Conservation (phyloP, 805 yeast genomes). For the Ogataea ramenticola region DNA sequence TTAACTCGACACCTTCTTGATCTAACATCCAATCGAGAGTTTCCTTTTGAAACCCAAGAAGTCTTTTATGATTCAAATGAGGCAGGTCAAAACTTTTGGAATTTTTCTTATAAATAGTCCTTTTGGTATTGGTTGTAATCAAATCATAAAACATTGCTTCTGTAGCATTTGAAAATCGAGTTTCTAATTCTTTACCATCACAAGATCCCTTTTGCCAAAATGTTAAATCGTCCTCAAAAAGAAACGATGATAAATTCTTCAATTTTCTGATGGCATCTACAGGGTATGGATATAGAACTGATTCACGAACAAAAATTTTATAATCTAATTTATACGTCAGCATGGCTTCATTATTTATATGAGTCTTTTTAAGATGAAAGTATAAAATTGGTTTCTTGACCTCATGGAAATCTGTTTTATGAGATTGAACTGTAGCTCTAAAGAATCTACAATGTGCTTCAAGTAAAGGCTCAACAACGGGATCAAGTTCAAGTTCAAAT, state of each 20-base stretch:
- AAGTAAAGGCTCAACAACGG: not conserved
- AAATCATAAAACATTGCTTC: slow-evolving; percentile 39
- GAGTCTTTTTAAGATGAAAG: not conserved
- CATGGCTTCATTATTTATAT: not conserved
- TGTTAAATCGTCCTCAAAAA: slow-evolving; percentile 13
- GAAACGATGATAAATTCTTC: slow-evolving; percentile 7
- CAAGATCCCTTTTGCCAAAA: slow-evolving; percentile 13
- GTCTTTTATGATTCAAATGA: slow-evolving; percentile 13
- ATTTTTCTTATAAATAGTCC: slow-evolving; percentile 5
- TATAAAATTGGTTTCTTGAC: not conserved
- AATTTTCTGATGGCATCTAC: slow-evolving; percentile 13
- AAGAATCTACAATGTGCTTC: not conserved
- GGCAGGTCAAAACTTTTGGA: slow-evolving; percentile 8
- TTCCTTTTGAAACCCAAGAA: slow-evolving; percentile 40
- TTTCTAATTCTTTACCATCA: too few species aligned
- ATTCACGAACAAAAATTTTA: slow-evolving; percentile 9
- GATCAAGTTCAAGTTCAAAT: not conserved
- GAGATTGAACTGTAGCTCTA: not conserved
- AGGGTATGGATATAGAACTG: slow-evolving; percentile 9
- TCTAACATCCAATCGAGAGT: slow-evolving; percentile 51
- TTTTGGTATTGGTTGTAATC: slow-evolving; percentile 38
- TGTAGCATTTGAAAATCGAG: slow-evolving; percentile 10
- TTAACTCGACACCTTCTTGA: slow-evolving; percentile 38
- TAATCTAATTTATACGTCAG: not conserved
- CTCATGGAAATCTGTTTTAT: not conserved